phyloP scores from a whole-genome alignment of 169 alveolate genomes.

The Toxoplasma gondii region DNA sequence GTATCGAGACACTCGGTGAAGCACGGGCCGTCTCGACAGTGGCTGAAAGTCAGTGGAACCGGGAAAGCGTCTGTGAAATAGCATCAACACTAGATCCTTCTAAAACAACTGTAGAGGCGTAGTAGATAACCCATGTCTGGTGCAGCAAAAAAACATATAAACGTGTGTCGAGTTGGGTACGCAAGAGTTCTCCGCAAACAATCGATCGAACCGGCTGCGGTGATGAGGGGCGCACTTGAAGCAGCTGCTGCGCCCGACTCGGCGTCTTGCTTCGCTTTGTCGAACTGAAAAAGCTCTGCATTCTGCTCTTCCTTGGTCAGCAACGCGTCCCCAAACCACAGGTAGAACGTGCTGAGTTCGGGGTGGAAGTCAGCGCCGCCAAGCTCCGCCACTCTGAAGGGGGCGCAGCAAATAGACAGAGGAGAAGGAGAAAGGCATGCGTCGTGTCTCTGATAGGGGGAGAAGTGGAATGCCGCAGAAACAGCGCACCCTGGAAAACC shows the following conservation, averaged over 20 bases:
- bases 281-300: conserved; percentile 11
- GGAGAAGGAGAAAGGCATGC: background rate
- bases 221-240: background rate
- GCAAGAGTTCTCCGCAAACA: no score
- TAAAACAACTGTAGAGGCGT: no score
- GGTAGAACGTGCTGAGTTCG: conserved; percentile 32
- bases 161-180: no score
- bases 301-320: conserved; percentile 60
- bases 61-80: no score
- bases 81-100: no score
- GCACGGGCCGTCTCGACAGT: background rate
- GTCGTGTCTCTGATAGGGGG: background rate
- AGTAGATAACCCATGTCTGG: no score
- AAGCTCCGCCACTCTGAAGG: conserved; percentile 8
- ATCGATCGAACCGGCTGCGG: background rate
- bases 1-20: background rate
- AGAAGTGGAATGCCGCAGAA: no score
- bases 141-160: no score
- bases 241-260: background rate
- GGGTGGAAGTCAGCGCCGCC: conserved; percentile 29
- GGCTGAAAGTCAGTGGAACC: no score
- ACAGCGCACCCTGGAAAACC: no score
- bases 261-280: conserved; percentile 7
- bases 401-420: background rate
- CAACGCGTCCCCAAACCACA: conserved; percentile 54